Conservation (phyloP, 805 yeast genomes). For the Spathaspora girioi region DNA sequence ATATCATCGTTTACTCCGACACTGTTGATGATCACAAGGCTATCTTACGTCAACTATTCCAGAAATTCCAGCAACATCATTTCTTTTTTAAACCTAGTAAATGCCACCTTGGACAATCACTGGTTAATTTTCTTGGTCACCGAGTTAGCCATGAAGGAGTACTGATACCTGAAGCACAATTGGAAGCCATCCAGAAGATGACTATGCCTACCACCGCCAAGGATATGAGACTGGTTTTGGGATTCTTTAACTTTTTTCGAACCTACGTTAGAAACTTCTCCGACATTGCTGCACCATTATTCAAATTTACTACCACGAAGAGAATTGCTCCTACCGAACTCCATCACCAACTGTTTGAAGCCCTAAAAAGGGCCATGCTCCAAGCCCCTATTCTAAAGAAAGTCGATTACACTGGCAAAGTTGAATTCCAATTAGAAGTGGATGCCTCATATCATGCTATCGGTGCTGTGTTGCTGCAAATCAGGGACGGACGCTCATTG, state of each 20-base stretch:
- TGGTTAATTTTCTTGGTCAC: neutral
- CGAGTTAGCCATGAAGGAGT: neutral
- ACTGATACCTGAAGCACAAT: constrained; percentile 1
- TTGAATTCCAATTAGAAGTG: constrained; percentile 2
- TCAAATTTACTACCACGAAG: neutral
- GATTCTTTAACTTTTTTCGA: constrained; percentile 1
- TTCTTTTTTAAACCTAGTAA: neutral
- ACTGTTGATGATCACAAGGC: neutral
- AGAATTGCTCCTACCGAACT: neutral
- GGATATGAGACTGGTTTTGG: neutral
- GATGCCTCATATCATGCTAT: constrained; percentile 1
- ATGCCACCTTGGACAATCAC: neutral
- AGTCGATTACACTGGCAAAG: neutral
- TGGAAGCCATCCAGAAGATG: neutral
- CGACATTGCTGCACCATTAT: neutral
- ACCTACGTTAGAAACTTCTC: neutral
- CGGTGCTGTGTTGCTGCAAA: constrained; percentile 1
- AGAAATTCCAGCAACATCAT: neutral
- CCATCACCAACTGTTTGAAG: neutral
- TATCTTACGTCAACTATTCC: neutral
- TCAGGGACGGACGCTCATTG: neutral
- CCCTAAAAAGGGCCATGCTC: neutral
- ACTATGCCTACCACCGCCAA: neutral
- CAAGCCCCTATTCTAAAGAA: neutral
- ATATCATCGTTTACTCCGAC: constrained; percentile 1